Conservation (phyloP, 352 stramenopile genomes). For the Phytopythium vexans region DNA sequence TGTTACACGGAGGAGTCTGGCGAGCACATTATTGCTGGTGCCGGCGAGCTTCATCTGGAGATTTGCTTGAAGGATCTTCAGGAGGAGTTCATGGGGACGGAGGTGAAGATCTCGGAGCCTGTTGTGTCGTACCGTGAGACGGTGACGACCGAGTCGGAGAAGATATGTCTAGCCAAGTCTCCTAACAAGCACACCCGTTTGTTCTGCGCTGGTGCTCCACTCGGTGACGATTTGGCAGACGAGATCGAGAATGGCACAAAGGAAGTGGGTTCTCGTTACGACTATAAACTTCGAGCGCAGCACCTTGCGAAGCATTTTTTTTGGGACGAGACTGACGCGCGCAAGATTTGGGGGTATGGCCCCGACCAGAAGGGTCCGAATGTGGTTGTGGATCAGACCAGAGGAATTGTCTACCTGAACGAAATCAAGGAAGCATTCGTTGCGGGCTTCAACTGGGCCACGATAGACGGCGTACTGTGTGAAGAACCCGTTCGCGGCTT, state of each 20-base stretch:
- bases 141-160: slow-evolving; percentile 92
- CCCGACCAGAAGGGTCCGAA: slow-evolving; percentile 98
- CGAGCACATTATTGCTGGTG: slow-evolving; percentile 99
- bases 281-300: slow-evolving; percentile 96
- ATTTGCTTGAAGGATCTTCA: slow-evolving; percentile 99
- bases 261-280: slow-evolving; percentile 86
- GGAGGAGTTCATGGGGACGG: slow-evolving; percentile 99
- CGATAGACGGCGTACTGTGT: slow-evolving; percentile 96
- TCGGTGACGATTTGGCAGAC: slow-evolving; percentile 93
- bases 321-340: slow-evolving; percentile 97
- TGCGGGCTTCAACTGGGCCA: slow-evolving; percentile 99
- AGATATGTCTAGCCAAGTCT: slow-evolving; percentile 99
- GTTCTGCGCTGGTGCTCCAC: slow-evolving; percentile 92
- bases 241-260: slow-evolving; percentile 98
- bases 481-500: slow-evolving; percentile 97
- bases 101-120: slow-evolving; percentile 99
- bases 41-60: slow-evolving; percentile 99
- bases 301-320: slow-evolving; percentile 97
- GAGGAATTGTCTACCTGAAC: too few relatives aligned
- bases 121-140: slow-evolving; percentile 99
- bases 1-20: slow-evolving; percentile 99
- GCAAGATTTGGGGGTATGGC: slow-evolving; percentile 99
- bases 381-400: slow-evolving; percentile 97
- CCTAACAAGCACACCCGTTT: slow-evolving; percentile 99
- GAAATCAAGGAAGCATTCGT: too few relatives aligned